These are phyloP conservation scores for Panicum virgatum DNA, from an alignment of 202 grass and related monocot genomes.

Conservation along the genomic window DNA sequence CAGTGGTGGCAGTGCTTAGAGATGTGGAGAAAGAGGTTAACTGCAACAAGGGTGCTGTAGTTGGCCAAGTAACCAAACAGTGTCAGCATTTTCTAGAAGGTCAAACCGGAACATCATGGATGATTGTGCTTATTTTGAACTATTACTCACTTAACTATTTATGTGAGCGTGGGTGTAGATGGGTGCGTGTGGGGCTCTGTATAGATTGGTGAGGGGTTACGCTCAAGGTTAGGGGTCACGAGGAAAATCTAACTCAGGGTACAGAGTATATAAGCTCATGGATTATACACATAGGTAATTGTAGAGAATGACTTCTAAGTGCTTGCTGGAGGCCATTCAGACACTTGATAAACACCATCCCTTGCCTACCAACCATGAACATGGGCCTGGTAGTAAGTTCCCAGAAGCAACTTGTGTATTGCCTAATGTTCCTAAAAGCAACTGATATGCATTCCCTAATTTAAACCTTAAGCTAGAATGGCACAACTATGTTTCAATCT, in stretches of 20 bases:
- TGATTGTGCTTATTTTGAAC: neutral
- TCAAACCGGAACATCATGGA: neutral
- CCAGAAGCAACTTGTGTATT: neutral
- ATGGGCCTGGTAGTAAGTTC: neutral
- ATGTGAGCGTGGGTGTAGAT: neutral
- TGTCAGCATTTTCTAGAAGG: neutral
- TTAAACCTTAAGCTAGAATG: neutral
- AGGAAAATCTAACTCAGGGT: neutral
- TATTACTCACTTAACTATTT: neutral
- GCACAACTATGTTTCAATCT: neutral
- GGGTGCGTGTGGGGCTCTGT: neutral
- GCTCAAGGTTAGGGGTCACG: neutral
- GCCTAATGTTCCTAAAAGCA: neutral
- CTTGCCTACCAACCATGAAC: neutral
- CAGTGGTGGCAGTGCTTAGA: neutral
- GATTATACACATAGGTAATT: neutral
- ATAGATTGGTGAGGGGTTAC: neutral
- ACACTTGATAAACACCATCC: conserved; percentile 11
- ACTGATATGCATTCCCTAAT: neutral
- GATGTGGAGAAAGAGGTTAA: neutral
- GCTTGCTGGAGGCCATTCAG: neutral
- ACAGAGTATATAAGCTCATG: neutral
- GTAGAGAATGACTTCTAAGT: neutral
- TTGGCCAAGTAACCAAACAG: neutral
- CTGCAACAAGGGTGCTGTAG: neutral